A percentile compares a stretch with the other conserved stretches of the same genome.
Conservation (phyloP, 441 rosid species). For the Populus hybrid region DNA sequence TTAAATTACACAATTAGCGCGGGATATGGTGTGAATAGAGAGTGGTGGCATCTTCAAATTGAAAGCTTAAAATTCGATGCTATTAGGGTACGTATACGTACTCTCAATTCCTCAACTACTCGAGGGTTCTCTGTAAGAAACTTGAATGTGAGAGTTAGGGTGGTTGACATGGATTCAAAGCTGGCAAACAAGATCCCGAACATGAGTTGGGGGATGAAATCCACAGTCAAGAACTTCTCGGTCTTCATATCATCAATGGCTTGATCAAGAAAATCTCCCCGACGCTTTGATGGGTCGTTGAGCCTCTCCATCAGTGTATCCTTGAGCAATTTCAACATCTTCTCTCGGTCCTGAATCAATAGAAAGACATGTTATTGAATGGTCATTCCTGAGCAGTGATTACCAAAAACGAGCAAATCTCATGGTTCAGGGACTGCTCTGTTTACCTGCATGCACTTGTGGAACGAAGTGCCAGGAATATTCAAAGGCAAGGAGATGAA, state of each 20-base stretch:
- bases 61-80: background rate
- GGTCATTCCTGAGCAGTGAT: no score
- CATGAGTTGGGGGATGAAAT: conserved; percentile 18
- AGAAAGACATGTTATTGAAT: no score
- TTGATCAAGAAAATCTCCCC: conserved; percentile 31
- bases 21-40: background rate
- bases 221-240: conserved; percentile 25
- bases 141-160: conserved; percentile 21
- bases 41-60: background rate
- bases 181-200: conserved; percentile 19
- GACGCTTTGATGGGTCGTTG: background rate
- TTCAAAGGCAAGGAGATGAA: conserved; percentile 32
- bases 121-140: conserved; percentile 24
- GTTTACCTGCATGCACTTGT: conserved; percentile 31
- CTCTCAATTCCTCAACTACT: conserved; percentile 26
- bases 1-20: no score
- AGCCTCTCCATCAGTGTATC: conserved; percentile 8
- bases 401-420: no score
- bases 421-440: background rate
- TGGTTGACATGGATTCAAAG: conserved; percentile 20
- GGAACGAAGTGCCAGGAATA: conserved; percentile 34
- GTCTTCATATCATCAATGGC: conserved; percentile 17
- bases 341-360: conserved; percentile 15
- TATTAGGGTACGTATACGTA: background rate
- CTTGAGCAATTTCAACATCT: conserved; percentile 7